Base-by-base conservation (phyloP, 2,329 filamentous ascomycete genomes). In the Fusarium ambrosium region DNA sequence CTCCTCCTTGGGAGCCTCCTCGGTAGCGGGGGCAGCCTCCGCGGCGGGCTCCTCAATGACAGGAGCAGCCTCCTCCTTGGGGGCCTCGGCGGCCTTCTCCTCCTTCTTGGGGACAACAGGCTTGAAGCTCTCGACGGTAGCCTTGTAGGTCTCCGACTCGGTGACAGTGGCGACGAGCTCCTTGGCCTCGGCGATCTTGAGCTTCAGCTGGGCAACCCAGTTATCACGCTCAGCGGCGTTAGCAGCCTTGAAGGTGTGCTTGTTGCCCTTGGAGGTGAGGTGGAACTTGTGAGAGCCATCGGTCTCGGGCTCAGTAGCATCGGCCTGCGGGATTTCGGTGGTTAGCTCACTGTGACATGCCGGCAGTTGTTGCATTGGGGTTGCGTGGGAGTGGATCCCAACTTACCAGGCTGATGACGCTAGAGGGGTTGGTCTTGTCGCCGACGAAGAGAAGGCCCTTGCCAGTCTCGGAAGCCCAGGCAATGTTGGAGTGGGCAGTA, bases 381-480 rank as follows among this genome's bases (percentile, higher is more conserved):
- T 41, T 70, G 70, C 45, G 27, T 39, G 56, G 24, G 18, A 60
- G 61, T 78, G 73, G 77, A 68, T 69, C 76, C 62, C 13, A 41
- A 71, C 93, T 81, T 90, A 97, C 95, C 83, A 98, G 86, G 85
- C 94, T 94, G 84, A 98, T 92, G 79, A 97, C 92, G 80, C 94
- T 93, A 78, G 92, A 89, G 71, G 96, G 95, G 70, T 90, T 89
- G 76, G 90, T 88, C 91, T 97, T 98, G 86, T 97, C 93, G 80
- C 93, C 92, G 85, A 94, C 94, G 89, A 97, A 98, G 48, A 98
- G 88, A 22, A 98, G 93, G 81, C 97, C 97, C 89, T 97, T 97
- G 84, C 96, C 96, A 69, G 96, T 98, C 89, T 97, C 92, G 78
- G 92, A 92, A 74, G 96, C 95, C 95, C 97, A 98, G 39, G 97